Base-by-base conservation (phyloP, 306 rosid species). In the Ceratonia siliqua region DNA sequence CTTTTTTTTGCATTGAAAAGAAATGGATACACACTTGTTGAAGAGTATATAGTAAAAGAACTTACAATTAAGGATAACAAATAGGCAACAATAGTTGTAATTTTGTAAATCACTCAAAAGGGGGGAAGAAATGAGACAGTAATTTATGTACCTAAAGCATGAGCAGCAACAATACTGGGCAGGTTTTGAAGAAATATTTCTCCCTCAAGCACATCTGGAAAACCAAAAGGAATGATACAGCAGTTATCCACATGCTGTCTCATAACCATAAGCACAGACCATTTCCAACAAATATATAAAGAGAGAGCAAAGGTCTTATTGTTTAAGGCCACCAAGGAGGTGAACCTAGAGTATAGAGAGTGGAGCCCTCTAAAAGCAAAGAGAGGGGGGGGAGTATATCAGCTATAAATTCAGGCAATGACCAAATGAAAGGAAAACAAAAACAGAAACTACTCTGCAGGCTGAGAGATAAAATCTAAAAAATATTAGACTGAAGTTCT, bases 111-210 rank as follows among this genome's bases (percentile, higher is more conserved):
- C 50, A 56, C 15, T 36, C 57, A 54, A 73, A 54, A 24, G 49
- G 69, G 14, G 25, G 33, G 49, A 41, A 8, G 54, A 81, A 62
- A 30, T 4, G 41, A 36, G 55, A 41, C 39, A 22, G 57, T 27
- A 25, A 57, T 52, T 33, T 63, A 77, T 49, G 55, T 86, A 91
- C 98, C 97, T 88, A 94, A 78, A 10, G 91, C 98, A 88, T 89
- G 97, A 77, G 96, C 97, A 74, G 92, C 79, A 45, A 94, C 83
- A 79, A 90, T 90, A 80, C 97, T 94, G 20, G 97, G 97, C 79
- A 94, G 83, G 81, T 91, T 94, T 83, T 94, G 98, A 83, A 94
- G 98, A 84, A 94, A 94, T 82, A 94, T 90, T 68, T 94, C 96
- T 73, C 97, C 96, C 80, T 91, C 96, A 45, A 94, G 97, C 78